Conservation (phyloP, 2,329 filamentous ascomycete species). For the Xylaria sp. region DNA sequence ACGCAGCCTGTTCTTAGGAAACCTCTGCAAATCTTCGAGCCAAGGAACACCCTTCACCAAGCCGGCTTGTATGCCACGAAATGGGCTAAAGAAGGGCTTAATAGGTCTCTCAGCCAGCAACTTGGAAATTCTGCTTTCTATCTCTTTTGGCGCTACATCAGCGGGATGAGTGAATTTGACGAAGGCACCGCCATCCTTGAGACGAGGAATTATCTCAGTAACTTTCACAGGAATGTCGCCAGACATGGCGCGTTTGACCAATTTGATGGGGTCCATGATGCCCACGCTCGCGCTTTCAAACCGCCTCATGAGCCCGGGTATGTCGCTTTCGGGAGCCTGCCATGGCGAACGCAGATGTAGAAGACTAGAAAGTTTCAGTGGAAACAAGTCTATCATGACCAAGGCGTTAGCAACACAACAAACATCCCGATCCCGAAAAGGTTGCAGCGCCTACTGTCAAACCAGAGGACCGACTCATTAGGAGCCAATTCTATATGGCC, state of each 20-base stretch:
- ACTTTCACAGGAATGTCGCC: slow-evolving; percentile 72
- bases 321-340: slow-evolving; percentile 58
- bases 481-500: slow-evolving; percentile 82
- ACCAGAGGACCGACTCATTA: slow-evolving; percentile 87
- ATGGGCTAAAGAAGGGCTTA: slow-evolving; percentile 90
- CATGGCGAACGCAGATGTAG: slow-evolving; percentile 60
- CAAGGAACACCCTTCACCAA: slow-evolving; percentile 87
- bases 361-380: slow-evolving; percentile 71
- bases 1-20: slow-evolving; percentile 78
- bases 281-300: slow-evolving; percentile 63
- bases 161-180: slow-evolving; percentile 64
- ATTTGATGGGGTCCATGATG: slow-evolving; percentile 61
- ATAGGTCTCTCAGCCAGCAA: slow-evolving; percentile 76
- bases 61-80: slow-evolving; percentile 74
- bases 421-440: background rate
- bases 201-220: slow-evolving; percentile 81
- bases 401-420: slow-evolving; percentile 10
- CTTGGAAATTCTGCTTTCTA: slow-evolving; percentile 69
- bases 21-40: slow-evolving; percentile 90
- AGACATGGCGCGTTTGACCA: slow-evolving; percentile 72
- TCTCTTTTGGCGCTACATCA: slow-evolving; percentile 58
- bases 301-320: slow-evolving; percentile 61
- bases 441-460: slow-evolving; percentile 75
- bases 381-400: slow-evolving; percentile 76
- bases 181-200: slow-evolving; percentile 93